Evolutionary conservation across 306 rosid species (phyloP).

Genomic region (Pyrus communis): DNA sequence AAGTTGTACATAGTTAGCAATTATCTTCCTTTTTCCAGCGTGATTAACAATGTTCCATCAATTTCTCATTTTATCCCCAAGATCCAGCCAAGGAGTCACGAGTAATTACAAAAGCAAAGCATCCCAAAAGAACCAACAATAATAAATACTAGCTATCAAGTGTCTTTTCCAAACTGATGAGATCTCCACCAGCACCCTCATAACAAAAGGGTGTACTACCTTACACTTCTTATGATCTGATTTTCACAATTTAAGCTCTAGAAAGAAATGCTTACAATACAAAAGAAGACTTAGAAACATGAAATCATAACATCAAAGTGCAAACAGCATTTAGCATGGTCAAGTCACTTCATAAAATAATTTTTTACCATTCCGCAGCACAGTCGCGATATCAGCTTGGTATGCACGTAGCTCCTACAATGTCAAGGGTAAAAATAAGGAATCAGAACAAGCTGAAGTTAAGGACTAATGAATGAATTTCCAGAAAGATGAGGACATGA

Average conservation of each 20-base stretch:
- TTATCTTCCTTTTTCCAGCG: background rate
- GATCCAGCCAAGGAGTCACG: background rate
- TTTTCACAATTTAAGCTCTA: background rate
- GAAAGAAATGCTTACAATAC: background rate
- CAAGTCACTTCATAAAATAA: conserved; percentile 4
- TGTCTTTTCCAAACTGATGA: background rate
- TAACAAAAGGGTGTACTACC: background rate
- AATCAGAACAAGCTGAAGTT: conserved; percentile 17
- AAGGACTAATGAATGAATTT: conserved; percentile 6
- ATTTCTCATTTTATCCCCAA: background rate
- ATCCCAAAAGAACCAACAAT: background rate
- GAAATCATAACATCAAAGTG: conserved; percentile 2
- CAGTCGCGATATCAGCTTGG: conserved; percentile 96
- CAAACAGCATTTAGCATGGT: conserved; percentile 1
- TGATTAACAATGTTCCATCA: background rate
- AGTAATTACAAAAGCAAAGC: background rate
- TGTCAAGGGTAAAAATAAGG: background rate
- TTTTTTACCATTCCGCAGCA: conserved; percentile 75
- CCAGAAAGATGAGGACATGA: background rate
- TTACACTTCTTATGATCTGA: background rate
- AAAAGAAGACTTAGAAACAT: conserved; percentile 7
- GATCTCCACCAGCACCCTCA: background rate
- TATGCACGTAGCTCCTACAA: conserved; percentile 95
- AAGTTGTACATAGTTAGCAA: background rate
- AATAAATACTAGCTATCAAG: background rate